Evolutionary conservation across 805 yeast genomes (phyloP), one percentile per base, ranked within the genome.

Genomic region (Millerago galiae): DNA sequence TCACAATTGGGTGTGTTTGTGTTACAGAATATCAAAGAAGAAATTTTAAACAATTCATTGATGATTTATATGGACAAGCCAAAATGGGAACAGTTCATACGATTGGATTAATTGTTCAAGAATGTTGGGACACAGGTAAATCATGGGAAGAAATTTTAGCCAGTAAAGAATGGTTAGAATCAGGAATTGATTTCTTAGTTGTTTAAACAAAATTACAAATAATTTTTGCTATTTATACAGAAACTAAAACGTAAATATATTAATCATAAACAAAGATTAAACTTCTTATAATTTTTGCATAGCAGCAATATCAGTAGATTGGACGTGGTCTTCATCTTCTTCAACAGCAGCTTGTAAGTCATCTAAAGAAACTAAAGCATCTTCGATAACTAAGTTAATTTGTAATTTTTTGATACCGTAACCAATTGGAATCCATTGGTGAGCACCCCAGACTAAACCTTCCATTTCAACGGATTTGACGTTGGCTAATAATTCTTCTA

Each of bases 391-490:
- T 74, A 84, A 73, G 90, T 90, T 91, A 74, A 93, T 86, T 79
- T 93, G 99, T 70, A 93, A 82, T 81, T 93, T 93, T 85, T 87
- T 87, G 80, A 93, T 91, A 82, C 99, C 99, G 83, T 79, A 93
- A 72, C 99, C 99, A 63, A 93, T 95, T 66, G 96, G 93, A 60
- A 93, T 77, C 75, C 81, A 89, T 75, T 83, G 90, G 79, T 75
- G 83, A 63, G 90, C 96, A 86, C 99, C 99, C 99, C 99, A 93
- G 55, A 70, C 72, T 66, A 93, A 82, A 81, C 99, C 99, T 37
- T 93, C 99, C 74, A 70, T 70, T 67, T 80, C 86, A 60, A 91
- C 71, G 59, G 77, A 64, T 80, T 88, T 90, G 64, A 89, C 96
- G 71, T 80, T 79, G 51, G 83, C 90, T 58, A 87, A 70, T 74